phyloP scores from a whole-genome alignment of 805 yeast species.

The Wickerhamomyces bisporus region DNA sequence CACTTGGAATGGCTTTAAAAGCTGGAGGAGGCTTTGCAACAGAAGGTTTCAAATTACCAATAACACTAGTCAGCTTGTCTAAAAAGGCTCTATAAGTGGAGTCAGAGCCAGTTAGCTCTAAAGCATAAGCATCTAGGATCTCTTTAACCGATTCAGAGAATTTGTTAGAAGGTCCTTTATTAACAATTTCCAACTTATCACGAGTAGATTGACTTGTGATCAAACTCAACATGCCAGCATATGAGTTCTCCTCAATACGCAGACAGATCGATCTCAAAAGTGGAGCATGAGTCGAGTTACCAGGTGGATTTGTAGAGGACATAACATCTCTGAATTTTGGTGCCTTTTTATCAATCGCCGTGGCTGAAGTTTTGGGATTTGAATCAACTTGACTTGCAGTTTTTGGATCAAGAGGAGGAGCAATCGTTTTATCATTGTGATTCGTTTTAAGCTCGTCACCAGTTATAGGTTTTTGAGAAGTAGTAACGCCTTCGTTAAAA shows the following conservation, averaged over 20 bases:
- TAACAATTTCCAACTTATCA: too few species aligned
- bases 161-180: too few species aligned
- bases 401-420: too few species aligned
- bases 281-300: background rate
- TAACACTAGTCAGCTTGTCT: too few species aligned
- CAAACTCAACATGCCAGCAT: background rate
- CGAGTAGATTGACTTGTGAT: background rate
- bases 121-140: background rate
- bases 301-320: background rate
- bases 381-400: too few species aligned
- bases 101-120: background rate
- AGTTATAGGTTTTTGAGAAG: too few species aligned
- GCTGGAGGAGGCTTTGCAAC: too few species aligned
- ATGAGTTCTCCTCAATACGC: background rate
- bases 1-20: background rate
- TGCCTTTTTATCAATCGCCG: background rate
- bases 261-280: background rate
- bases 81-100: background rate
- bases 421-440: too few species aligned
- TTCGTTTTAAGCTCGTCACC: too few species aligned
- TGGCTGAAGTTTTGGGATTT: background rate
- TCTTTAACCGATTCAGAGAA: too few species aligned
- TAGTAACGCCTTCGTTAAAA: too few species aligned
- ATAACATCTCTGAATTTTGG: constrained; percentile 3
- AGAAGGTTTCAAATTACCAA: too few species aligned